Percentiles rank a stretch among this genome's conserved stretches.
Conservation (phyloP, 2,329 filamentous ascomycete genomes). For the Aspergillus phoenicis region DNA sequence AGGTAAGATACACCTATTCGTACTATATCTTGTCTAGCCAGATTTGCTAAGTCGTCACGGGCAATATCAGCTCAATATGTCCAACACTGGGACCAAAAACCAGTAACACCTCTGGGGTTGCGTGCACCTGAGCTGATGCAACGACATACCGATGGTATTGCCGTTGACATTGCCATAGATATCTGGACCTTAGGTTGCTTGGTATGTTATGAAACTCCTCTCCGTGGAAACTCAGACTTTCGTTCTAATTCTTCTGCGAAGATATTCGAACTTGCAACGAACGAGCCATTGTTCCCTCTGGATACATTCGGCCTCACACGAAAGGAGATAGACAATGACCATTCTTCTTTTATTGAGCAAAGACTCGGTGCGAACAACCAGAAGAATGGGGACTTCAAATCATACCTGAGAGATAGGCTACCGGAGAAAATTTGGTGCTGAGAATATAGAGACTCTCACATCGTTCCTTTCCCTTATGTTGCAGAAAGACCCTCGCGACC, state of each 20-base stretch:
- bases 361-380: background rate
- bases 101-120: slow-evolving; percentile 24
- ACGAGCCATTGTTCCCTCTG: slow-evolving; percentile 24
- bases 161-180: slow-evolving; percentile 12
- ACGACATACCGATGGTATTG: slow-evolving; percentile 14
- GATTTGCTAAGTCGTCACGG: background rate
- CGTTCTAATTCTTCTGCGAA: background rate
- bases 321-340: slow-evolving; percentile 19
- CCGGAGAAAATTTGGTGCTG: slow-evolving; percentile 17
- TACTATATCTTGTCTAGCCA: background rate
- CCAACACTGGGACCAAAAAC: slow-evolving; percentile 11
- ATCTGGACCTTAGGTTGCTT: slow-evolving; percentile 28
- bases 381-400: slow-evolving; percentile 11
- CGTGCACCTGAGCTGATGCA: slow-evolving; percentile 24
- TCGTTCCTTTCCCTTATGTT: slow-evolving; percentile 21
- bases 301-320: slow-evolving; percentile 21
- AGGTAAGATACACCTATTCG: slow-evolving; percentile 17
- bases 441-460: slow-evolving; percentile 19
- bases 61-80: slow-evolving; percentile 12
- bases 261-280: slow-evolving; percentile 27
- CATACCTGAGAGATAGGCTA: slow-evolving; percentile 20
- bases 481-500: slow-evolving; percentile 15
- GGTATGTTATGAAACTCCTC: slow-evolving; percentile 16
- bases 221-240: background rate
- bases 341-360: slow-evolving; percentile 12